Base-by-base conservation (phyloP, 208 protist species). In the Acanthamoeba castellanii region DNA sequence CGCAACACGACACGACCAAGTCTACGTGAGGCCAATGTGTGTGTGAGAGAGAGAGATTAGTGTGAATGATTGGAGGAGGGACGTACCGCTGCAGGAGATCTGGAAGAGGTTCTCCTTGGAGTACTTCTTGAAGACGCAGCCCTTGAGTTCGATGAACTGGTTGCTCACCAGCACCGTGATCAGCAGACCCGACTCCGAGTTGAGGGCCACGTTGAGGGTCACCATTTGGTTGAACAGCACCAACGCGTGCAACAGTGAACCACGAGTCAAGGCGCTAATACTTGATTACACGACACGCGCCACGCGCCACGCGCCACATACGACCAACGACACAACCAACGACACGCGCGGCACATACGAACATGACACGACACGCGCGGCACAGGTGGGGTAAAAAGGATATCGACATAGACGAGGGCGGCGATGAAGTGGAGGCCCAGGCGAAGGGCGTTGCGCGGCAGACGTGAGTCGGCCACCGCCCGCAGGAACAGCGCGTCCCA, bases 91-190 rank as follows among this genome's bases (percentile, higher is more conserved):
- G 92, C 98, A 98, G 18, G 96, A 96, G 22, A 99, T 94, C 74
- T 98, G 97, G 92, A 98, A 97, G 14, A 99, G 95, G 90, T 98
- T 98, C 74, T 98, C 97, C 32, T 97, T 94, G 42, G 97, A 97
- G 55, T 98, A 97, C 92, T 98, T 98, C 94, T 99, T 99, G 89
- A 99, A 99, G n/a, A 99, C 98, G 87, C 96, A 97, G 32, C 97
- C 96, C 95, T 99, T 99, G n/a, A 99, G 90, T 94, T 99, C 98
- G 9, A 98, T 96, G 93, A 99, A 98, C 95, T 99, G 99, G 94
- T 98, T 99, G 25, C 98, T 98, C 68, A 99, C 95, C 45, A 99
- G 97, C 34, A 99, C 96, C n/a, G 98, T 98, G 14, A 99, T 81
- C 18, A 99, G 93, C n/a, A 98, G 91, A 90, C 97, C 97, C 76